phyloP scores from a whole-genome alignment of 192 early-diverging fungal species.

The Linnemannia exigua region DNA sequence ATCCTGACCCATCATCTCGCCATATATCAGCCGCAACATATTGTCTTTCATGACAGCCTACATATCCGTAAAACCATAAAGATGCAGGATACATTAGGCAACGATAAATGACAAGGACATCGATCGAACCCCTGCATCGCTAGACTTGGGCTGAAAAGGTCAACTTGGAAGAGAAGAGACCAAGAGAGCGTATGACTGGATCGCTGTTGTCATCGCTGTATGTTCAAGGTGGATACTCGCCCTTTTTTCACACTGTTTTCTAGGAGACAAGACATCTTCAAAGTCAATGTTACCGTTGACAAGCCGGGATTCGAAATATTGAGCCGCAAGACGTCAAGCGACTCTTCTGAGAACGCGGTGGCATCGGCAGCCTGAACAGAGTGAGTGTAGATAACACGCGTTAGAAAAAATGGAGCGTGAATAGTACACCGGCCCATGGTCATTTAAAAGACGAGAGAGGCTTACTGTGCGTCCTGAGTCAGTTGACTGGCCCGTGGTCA shows the following conservation, averaged over 20 bases:
- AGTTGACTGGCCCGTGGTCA: constrained; percentile 18
- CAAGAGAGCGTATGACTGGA: background rate
- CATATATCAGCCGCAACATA: constrained; percentile 64
- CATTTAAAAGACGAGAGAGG: background rate
- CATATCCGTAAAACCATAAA: background rate
- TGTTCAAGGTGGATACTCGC: background rate
- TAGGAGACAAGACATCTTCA: background rate
- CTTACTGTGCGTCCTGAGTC: constrained; percentile 26
- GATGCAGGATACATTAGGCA: background rate
- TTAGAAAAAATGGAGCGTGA: background rate
- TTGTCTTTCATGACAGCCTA: constrained; percentile 68
- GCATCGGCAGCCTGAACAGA: constrained; percentile 30
- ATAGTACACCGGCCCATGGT: background rate
- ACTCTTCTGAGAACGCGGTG: constrained; percentile 48
- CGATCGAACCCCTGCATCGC: background rate
- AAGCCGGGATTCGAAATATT: constrained; percentile 45
- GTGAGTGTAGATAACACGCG: background rate
- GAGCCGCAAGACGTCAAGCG: constrained; percentile 15
- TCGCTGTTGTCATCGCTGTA: background rate
- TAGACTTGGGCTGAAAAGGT: background rate
- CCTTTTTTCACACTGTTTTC: background rate
- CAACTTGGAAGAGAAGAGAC: background rate
- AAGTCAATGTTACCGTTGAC: constrained; percentile 20
- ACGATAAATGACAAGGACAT: background rate
- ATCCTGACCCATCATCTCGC: constrained; percentile 68